Percentiles rank a stretch among this genome's conserved stretches.
Conservation (phyloP, 1,284 basidiomycete genomes). For the Fomitopsis betulina region DNA sequence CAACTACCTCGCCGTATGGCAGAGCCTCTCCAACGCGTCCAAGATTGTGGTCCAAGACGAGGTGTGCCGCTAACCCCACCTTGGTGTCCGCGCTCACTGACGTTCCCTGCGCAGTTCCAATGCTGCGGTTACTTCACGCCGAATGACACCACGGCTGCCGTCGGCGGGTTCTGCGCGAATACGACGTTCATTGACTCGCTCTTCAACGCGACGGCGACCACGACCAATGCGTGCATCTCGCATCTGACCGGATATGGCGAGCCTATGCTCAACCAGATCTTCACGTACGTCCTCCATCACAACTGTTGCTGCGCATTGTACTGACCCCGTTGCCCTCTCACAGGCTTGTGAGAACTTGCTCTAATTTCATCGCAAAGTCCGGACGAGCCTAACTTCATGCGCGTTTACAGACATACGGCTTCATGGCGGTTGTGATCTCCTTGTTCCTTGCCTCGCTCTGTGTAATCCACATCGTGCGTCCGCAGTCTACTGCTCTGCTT, state of each 20-base stretch:
- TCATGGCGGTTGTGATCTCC: conserved; percentile 71
- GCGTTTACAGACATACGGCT: conserved; percentile 58
- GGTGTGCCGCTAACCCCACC: conserved; percentile 34
- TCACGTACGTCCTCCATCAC: conserved; percentile 54
- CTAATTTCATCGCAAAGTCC: neutral
- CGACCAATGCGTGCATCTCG: conserved; percentile 49
- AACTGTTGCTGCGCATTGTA: neutral
- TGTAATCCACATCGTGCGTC: conserved; percentile 73
- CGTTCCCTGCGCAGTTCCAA: conserved; percentile 40
- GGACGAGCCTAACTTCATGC: neutral
- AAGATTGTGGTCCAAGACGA: conserved; percentile 66
- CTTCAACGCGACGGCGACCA: conserved; percentile 38
- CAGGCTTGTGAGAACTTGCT: conserved; percentile 17
- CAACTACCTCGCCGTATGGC: conserved; percentile 60
- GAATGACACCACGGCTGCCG: conserved; percentile 53
- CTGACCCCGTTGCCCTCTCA: conserved; percentile 1
- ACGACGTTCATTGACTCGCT: conserved; percentile 41
- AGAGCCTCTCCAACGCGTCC: conserved; percentile 37
- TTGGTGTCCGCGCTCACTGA: neutral
- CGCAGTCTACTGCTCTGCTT: neutral
- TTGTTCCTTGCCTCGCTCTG: conserved; percentile 77
- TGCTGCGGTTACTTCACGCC: conserved; percentile 83
- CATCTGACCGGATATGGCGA: conserved; percentile 65
- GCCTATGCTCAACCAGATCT: conserved; percentile 69
- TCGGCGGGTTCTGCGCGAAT: conserved; percentile 59